These are phyloP conservation scores for Erodium maritimum DNA, from an alignment of 345 rosid species.

Conservation along the genomic window DNA sequence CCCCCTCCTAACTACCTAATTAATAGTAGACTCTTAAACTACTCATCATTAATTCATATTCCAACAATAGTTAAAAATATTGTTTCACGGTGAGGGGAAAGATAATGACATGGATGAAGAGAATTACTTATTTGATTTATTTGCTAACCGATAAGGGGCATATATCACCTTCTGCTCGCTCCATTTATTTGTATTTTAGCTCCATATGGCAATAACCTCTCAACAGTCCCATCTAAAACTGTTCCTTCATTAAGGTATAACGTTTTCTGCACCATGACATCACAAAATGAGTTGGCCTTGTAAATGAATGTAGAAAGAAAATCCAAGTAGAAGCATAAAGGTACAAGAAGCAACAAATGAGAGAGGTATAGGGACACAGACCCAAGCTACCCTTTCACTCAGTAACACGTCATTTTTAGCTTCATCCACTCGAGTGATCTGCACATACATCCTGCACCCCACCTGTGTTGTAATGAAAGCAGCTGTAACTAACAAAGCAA, in stretches of 20 bases:
- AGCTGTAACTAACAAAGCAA: neutral
- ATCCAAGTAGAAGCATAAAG: no score
- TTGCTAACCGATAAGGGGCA: neutral
- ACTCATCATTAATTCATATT: no score
- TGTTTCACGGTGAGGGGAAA: no score
- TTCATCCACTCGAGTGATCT: constrained; percentile 54
- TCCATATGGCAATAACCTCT: constrained; percentile 69
- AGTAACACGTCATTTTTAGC: constrained; percentile 63
- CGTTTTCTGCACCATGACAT: constrained; percentile 53
- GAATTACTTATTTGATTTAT: neutral
- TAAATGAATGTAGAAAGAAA: no score
- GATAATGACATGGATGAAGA: neutral
- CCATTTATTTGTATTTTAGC: constrained; percentile 76
- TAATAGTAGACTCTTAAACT: no score
- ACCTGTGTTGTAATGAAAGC: constrained; percentile 37
- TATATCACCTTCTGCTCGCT: constrained; percentile 62
- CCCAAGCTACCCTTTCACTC: constrained; percentile 84
- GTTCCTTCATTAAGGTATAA: constrained; percentile 71
- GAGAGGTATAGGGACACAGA: no score
- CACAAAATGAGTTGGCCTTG: constrained; percentile 11
- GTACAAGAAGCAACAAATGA: no score
- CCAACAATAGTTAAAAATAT: no score
- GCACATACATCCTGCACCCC: constrained; percentile 46
- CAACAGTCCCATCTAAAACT: constrained; percentile 73
- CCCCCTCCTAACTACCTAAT: no score